Base-by-base conservation (phyloP, 164 flowering plant species). In the Cinnamomum micranthum region DNA sequence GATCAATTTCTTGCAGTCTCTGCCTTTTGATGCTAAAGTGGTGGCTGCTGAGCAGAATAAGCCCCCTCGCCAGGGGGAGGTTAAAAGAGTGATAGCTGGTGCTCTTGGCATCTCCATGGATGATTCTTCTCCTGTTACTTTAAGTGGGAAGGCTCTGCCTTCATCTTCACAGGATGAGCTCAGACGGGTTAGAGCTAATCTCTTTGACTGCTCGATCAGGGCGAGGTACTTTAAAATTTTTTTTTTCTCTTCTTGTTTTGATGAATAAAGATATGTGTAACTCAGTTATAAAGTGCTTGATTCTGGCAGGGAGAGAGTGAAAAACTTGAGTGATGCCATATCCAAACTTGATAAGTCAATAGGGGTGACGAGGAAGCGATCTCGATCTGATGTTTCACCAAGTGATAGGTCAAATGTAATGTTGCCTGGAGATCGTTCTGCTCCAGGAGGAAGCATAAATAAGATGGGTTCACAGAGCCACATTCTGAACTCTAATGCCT, bases 361-460 rank as follows among this genome's bases (percentile, higher is more conserved):
- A 64, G 41, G 83, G 66, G 82, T 84, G 14, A 81, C 90, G 73
- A 87, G 87, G 86, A 94, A 92, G 83, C 87, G 98, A 75, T 87
- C 96, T 71, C 86, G 96, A 69, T 72, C 81, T 20, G 97, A 91
- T 82, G 78, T 81, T 47, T 82, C 85, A 69, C 73, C 86, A 59
- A 73, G 76, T 77, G 93, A 90, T 28, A 85, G 91, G 41, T 77
- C 89, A 23, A 82, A 70, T 80, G 72, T 77, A 27, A 73, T 79
- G 23, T 69, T 85, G 71, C 78, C 87, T 24, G 79, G 83, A 79
- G 95, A 91, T 77, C 88, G 91, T n/a, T 55, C 92, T 13, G 83
- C 77, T 52, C 70, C 76, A 22, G 95, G 95, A 63, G 76, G 88
- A 72, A 78, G 77, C 73, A 65, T 79, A 33, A 75, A 83, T 73